phyloP scores from a whole-genome alignment of 2,329 filamentous ascomycete genomes.

The Thelonectria blattea region DNA sequence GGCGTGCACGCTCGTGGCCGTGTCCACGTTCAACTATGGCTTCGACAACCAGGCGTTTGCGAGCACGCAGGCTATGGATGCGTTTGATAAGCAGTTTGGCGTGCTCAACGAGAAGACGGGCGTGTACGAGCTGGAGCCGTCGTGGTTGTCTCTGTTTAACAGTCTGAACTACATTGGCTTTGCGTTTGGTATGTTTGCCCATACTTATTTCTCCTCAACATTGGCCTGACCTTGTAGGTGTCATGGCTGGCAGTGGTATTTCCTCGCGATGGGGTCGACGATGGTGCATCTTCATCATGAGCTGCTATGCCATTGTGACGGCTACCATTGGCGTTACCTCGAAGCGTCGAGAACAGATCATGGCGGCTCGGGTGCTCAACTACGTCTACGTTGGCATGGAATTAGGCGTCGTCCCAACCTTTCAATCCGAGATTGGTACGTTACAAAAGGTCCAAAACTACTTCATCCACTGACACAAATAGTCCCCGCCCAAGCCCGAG shows the following conservation, averaged over 20 bases:
- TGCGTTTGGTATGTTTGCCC: conserved; percentile 35
- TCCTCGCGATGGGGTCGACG: conserved; percentile 34
- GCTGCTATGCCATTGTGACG: conserved; percentile 39
- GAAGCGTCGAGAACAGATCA: conserved; percentile 26
- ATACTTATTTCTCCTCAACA: accelerated
- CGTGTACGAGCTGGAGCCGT: conserved; percentile 39
- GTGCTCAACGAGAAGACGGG: conserved; percentile 31
- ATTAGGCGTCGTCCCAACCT: conserved; percentile 41
- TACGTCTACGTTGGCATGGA: conserved; percentile 36
- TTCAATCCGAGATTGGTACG: conserved; percentile 41
- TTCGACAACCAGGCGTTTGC: conserved; percentile 48
- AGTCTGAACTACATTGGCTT: conserved; percentile 46
- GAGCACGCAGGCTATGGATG: conserved; percentile 45
- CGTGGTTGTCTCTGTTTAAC: conserved; percentile 45
- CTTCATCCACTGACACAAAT: too few species aligned
- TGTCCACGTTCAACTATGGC: conserved; percentile 48
- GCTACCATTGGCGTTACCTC: conserved; percentile 32
- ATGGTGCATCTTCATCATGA: conserved; percentile 45
- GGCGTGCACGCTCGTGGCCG: conserved; percentile 39
- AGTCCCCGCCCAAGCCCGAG: conserved; percentile 41
- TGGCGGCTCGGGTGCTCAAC: conserved; percentile 33
- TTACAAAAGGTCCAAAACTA: too few species aligned
- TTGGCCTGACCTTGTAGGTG: conserved; percentile 18
- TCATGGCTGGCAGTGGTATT: conserved; percentile 31
- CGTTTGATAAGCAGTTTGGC: conserved; percentile 45